Base-by-base conservation (phyloP, 768 basidiomycete genomes). In the Crepidotus variabilis region DNA sequence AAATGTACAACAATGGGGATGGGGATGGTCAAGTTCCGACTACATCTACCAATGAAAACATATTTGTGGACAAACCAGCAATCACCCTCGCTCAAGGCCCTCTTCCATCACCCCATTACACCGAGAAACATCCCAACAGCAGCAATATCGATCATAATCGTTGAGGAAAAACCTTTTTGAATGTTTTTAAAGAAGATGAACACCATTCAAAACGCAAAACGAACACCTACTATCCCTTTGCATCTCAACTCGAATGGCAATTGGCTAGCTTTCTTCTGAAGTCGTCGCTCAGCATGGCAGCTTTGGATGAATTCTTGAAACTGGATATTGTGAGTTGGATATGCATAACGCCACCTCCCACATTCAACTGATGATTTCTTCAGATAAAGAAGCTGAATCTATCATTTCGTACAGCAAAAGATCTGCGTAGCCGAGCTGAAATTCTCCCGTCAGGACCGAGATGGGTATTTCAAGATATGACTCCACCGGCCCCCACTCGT, bases 161-260 rank as follows among this genome's bases (percentile, higher is more conserved):
- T 16, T 14, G 13, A n/a, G 68, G 62, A 0, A 35, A 47, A 23
- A 66, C 61, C 2, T 69, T 73, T 39, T 57, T 69, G 56, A 62
- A 71, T 35, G 20, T 51, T n/a, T 70, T 72, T 46, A 36, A 69
- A 22, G 20, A 24, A 6, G 69, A 72, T 51, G 8, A 57, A 22
- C 57, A 62, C 58, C 57, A 65, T 4, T 20, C 51, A 0, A 16
- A 67, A 16, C 23, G 65, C 4, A 50, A 32, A 13, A 24, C 60
- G 0, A 72, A 72, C 43, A 32, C 67, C 0, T 72, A 64, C 47
- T 73, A 70, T 51, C 72, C 69, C 11, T 75, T 71, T 58, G 57
- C 62, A 8, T 64, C 61, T 9, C 51, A 60, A 16, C 55, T 51
- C 0, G 71, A 75, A 50, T 73, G 72, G 71, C 60, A 72, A 58